Percentiles rank a stretch among this genome's conserved stretches.
Evolutionary conservation across 78 protist genomes (phyloP).

Genomic region (Dictyostelium intermedium): DNA sequence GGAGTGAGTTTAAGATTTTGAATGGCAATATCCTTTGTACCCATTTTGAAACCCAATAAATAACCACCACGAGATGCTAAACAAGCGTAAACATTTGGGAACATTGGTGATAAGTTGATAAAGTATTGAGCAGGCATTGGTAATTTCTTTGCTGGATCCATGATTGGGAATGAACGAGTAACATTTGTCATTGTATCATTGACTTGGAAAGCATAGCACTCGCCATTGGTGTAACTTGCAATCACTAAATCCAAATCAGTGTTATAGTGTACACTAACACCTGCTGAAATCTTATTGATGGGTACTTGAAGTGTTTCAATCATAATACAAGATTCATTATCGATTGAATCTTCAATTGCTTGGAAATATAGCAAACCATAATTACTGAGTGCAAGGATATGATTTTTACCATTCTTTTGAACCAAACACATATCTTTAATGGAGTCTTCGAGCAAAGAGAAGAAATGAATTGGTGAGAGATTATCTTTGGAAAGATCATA

Average conservation of each 20-base stretch:
- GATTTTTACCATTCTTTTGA: background rate
- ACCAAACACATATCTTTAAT: slow-evolving; percentile 42
- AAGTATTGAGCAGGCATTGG: slow-evolving; percentile 45
- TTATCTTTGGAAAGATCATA: slow-evolving; percentile 81
- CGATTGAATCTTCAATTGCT: slow-evolving; percentile 22
- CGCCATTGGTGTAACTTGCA: slow-evolving; percentile 56
- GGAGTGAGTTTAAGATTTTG: slow-evolving; percentile 11
- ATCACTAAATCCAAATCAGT: slow-evolving; percentile 1
- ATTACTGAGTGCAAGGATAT: slow-evolving; percentile 16
- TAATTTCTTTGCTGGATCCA: slow-evolving; percentile 13
- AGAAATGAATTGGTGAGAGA: slow-evolving; percentile 66
- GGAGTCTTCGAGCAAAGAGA: slow-evolving; percentile 30
- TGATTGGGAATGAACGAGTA: background rate
- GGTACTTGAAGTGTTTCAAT: slow-evolving; percentile 68
- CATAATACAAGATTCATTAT: slow-evolving; percentile 74
- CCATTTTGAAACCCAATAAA: background rate
- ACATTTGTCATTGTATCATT: slow-evolving; percentile 1
- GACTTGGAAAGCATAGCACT: slow-evolving; percentile 6
- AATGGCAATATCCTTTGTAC: background rate
- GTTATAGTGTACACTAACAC: background rate
- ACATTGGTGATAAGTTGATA: background rate
- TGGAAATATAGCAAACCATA: slow-evolving; percentile 49
- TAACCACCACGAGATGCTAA: slow-evolving; percentile 29
- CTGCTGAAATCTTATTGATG: background rate
- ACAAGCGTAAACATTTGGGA: slow-evolving; percentile 23